Percentiles rank a stretch among this genome's conserved stretches.
phyloP scores from a whole-genome alignment of 768 basidiomycete genomes.

The Tylopilus intermedius region DNA sequence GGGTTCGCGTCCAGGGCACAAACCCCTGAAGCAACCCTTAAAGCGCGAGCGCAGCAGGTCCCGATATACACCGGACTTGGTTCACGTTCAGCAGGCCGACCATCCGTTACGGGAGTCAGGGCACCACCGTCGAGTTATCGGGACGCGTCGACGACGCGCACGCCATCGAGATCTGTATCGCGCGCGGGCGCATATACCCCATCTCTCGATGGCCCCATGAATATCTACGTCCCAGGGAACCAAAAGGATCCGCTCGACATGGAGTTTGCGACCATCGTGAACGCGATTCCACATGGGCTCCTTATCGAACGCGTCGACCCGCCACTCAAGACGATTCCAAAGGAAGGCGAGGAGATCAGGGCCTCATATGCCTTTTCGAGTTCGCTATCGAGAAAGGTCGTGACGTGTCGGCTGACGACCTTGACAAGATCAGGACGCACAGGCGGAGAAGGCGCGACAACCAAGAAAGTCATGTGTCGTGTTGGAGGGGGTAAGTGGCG shows the following conservation, averaged over 20 bases:
- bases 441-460: constrained; percentile 38
- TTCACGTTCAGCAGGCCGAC: constrained; percentile 36
- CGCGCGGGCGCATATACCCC: constrained; percentile 65
- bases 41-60: constrained; percentile 56
- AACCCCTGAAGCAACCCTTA: constrained; percentile 63
- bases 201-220: constrained; percentile 45
- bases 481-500: constrained; percentile 73
- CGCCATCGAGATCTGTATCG: constrained; percentile 62
- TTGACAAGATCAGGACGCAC: constrained; percentile 54
- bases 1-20: constrained; percentile 48
- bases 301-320: constrained; percentile 78
- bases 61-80: constrained; percentile 45
- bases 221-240: constrained; percentile 63
- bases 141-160: constrained; percentile 50
- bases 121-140: constrained; percentile 75
- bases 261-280: constrained; percentile 72
- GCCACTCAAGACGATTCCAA: constrained; percentile 57
- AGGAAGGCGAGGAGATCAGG: constrained; percentile 72
- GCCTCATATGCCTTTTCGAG: constrained; percentile 84
- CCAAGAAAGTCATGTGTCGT: constrained; percentile 88
- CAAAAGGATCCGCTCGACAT: constrained; percentile 74
- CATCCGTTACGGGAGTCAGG: constrained; percentile 37
- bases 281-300: constrained; percentile 72
- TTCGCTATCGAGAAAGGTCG: constrained; percentile 62
- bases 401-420: constrained; percentile 77